These are phyloP conservation scores for Heliamphora exappendiculata DNA, from an alignment of 148 eudicot species.

Conservation along the genomic window DNA sequence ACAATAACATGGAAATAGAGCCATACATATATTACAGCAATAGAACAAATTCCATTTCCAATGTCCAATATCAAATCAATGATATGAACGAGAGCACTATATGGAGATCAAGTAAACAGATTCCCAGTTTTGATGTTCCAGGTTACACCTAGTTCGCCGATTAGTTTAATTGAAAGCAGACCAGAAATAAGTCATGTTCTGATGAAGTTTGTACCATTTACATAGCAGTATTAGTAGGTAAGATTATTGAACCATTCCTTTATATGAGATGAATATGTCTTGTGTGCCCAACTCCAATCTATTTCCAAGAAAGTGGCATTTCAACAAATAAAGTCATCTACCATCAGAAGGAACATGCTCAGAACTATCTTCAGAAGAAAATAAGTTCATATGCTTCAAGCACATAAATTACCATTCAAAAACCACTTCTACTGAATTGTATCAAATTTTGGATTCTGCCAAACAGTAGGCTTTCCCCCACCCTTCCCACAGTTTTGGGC, in stretches of 20 bases:
- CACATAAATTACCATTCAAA: not conserved
- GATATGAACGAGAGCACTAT: not conserved
- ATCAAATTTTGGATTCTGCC: not conserved
- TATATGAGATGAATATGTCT: not conserved
- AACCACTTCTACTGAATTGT: not conserved
- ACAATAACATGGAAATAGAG: too few relatives aligned
- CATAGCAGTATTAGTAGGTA: not conserved
- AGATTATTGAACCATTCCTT: not conserved
- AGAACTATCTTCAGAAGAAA: not conserved
- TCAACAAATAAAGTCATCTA: not conserved
- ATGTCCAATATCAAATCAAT: not conserved
- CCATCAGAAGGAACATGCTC: not conserved
- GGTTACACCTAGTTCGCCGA: not conserved
- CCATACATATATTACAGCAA: not conserved
- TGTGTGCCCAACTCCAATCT: not conserved
- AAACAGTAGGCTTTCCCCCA: not conserved
- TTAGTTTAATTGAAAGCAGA: not conserved
- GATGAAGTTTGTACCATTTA: not conserved
- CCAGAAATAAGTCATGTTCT: not conserved
- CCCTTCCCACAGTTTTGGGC: not conserved
- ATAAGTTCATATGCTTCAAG: slow-evolving; percentile 1
- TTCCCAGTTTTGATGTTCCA: not conserved
- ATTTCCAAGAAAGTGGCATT: not conserved
- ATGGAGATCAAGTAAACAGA: not conserved
- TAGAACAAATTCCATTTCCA: not conserved